A percentile compares a stretch with the other conserved stretches of the same genome.
Conservation (phyloP, 148 eudicot species). For the Fagopyrum tataricum region DNA sequence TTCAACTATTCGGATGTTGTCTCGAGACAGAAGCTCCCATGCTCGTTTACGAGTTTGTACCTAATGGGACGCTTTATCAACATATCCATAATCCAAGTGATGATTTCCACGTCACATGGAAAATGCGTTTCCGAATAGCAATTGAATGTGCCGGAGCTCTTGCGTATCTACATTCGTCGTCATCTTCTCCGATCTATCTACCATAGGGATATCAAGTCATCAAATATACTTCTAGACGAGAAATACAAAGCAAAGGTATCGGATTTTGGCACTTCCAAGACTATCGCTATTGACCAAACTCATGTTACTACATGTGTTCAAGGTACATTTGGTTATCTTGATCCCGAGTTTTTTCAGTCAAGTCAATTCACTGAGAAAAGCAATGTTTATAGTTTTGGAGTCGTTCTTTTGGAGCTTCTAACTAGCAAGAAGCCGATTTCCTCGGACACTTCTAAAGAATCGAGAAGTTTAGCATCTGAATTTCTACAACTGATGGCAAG, state of each 20-base stretch:
- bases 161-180: neutral
- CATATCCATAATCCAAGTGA: constrained; percentile 1
- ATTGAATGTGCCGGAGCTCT: neutral
- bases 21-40: constrained; percentile 2
- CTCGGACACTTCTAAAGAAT: neutral
- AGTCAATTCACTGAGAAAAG: neutral
- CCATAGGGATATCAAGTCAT: constrained; percentile 4
- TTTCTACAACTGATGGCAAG: neutral
- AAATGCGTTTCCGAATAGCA: neutral
- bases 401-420: neutral
- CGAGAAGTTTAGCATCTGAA: neutral
- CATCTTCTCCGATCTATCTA: constrained; percentile 1
- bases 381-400: neutral
- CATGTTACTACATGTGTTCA: constrained; percentile 1
- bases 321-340: neutral
- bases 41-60: neutral
- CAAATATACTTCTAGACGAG: constrained; percentile 1
- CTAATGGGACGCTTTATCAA: neutral
- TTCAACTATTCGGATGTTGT: constrained; percentile 4
- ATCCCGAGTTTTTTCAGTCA: constrained; percentile 4
- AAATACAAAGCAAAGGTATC: neutral
- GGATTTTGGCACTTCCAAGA: constrained; percentile 3
- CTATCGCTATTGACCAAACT: neutral
- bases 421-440: constrained; percentile 5
- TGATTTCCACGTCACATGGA: neutral